Conservation (phyloP, 345 rosid genomes). For the Psidium friedrichsthalianum region DNA sequence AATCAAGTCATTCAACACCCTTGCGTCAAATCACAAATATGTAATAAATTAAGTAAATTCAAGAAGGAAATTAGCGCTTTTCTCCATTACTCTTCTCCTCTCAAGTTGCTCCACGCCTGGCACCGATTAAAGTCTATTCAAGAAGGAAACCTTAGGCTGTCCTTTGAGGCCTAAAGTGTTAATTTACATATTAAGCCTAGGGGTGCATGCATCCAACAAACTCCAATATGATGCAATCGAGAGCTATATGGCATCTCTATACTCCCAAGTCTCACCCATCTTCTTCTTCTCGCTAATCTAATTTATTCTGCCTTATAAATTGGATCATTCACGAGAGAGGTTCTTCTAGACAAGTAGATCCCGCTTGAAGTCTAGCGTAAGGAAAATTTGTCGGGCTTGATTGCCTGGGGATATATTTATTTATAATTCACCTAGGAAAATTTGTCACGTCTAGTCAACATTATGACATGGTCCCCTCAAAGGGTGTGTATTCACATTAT, state of each 20-base stretch:
- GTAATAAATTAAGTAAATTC: no score
- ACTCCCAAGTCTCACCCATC: neutral
- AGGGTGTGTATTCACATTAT: neutral
- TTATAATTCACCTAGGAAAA: neutral
- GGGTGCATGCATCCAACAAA: neutral
- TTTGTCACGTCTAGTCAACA: neutral
- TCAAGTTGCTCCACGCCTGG: neutral
- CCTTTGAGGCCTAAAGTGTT: neutral
- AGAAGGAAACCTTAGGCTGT: neutral
- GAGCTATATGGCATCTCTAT: neutral
- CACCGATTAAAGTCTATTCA: neutral
- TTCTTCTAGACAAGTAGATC: neutral
- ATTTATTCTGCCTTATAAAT: neutral
- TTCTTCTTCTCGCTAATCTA: neutral
- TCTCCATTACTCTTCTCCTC: neutral
- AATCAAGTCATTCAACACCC: neutral
- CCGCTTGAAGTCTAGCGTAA: neutral
- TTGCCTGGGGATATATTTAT: neutral
- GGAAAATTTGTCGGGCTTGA: neutral
- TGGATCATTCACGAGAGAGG: neutral
- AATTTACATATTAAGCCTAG: neutral
- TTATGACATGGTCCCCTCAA: neutral
- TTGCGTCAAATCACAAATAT: no score
- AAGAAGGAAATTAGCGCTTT: neutral
- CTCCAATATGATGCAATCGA: neutral